A percentile compares a stretch with the other conserved stretches of the same genome.
phyloP scores from a whole-genome alignment of 805 yeast species.

The Hanseniaspora mollemarum region DNA sequence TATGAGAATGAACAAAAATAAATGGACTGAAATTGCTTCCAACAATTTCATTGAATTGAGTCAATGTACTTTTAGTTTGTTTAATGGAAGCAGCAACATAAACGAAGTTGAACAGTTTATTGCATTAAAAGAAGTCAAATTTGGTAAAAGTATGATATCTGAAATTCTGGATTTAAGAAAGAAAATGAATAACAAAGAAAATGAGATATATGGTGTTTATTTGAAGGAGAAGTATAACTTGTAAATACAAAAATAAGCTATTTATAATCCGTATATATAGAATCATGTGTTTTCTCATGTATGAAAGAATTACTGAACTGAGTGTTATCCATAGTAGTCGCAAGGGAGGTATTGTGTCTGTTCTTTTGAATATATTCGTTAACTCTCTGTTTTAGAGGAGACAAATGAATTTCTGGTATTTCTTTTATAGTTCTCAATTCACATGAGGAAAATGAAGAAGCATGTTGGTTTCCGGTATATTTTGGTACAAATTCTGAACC shows the following conservation, averaged over 20 bases:
- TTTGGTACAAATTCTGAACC: not conserved
- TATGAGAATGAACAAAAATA: constrained; percentile 14
- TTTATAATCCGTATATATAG: not conserved
- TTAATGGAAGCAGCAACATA: not conserved
- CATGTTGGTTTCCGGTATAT: not conserved
- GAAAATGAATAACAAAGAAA: constrained; percentile 9
- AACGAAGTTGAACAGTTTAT: constrained; percentile 13
- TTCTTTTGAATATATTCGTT: constrained; percentile 7
- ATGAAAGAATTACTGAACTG: not conserved
- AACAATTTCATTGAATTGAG: constrained; percentile 12
- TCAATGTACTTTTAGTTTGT: constrained; percentile 13
- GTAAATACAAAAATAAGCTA: not conserved
- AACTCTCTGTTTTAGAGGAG: not conserved
- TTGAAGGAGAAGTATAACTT: constrained; percentile 11
- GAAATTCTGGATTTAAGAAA: constrained; percentile 9
- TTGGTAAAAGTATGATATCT: constrained; percentile 10
- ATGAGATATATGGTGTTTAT: constrained; percentile 9
- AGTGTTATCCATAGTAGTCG: constrained; percentile 5
- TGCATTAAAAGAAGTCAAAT: constrained; percentile 10
- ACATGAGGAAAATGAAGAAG: not conserved
- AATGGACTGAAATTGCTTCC: constrained; percentile 13
- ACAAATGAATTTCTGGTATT: not conserved
- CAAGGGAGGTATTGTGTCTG: constrained; percentile 5
- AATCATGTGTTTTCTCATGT: not conserved
- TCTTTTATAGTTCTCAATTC: not conserved